phyloP scores from a whole-genome alignment of 108 stramenopile genomes.

The Schizochytrium sp. region DNA sequence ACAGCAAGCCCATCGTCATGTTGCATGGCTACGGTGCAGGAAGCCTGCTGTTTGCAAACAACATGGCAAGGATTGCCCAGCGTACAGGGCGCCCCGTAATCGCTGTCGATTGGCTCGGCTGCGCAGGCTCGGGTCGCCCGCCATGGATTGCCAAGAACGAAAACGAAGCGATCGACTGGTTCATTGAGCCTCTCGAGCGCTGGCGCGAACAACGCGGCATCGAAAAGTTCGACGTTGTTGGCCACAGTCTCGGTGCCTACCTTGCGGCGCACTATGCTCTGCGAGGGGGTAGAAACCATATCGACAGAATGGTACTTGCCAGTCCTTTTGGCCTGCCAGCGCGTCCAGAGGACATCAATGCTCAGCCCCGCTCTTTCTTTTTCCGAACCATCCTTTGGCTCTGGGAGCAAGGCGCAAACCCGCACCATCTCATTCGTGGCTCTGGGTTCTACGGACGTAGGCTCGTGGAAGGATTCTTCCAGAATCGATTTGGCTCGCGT shows the following conservation, averaged over 20 bases:
- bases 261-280: background rate
- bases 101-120: background rate
- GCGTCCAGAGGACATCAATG: background rate
- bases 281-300: background rate
- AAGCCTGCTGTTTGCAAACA: background rate
- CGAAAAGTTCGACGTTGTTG: background rate
- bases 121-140: background rate
- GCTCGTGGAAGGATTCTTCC: background rate
- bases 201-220: background rate
- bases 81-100: background rate
- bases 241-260: background rate
- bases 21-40: background rate
- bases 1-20: slow-evolving; percentile 1
- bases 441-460: background rate
- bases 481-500: background rate
- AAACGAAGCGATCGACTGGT: background rate
- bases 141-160: background rate
- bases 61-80: background rate
- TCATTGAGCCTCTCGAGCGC: background rate
- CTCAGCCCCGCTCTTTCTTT: background rate
- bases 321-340: background rate
- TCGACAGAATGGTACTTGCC: background rate
- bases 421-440: background rate
- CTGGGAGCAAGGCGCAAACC: background rate
- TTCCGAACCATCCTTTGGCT: background rate